Percentiles rank a stretch among this genome's conserved stretches.
These are phyloP conservation scores for Fusarium falciforme DNA, from an alignment of 2,329 filamentous ascomycete genomes.

Conservation along the genomic window DNA sequence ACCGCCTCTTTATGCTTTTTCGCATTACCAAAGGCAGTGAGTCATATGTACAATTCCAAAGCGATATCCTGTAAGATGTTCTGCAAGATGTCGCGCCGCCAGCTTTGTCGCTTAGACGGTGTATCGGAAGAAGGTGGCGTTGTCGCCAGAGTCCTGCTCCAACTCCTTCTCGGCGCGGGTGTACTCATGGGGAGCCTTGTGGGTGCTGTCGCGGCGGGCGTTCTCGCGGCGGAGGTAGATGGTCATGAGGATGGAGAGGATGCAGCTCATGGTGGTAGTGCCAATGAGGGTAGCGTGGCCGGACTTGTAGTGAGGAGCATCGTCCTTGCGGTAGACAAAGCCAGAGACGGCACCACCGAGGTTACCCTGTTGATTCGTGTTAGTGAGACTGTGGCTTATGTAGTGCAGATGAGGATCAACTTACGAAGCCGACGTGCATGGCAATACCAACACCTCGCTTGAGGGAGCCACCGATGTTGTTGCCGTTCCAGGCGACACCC, in stretches of 20 bases:
- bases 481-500: conserved; percentile 69
- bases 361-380: conserved; percentile 48
- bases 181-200: conserved; percentile 61
- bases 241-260: conserved; percentile 66
- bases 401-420: conserved; percentile 17
- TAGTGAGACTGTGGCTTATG: conserved; percentile 22
- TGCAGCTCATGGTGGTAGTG: conserved; percentile 64
- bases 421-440: conserved; percentile 62
- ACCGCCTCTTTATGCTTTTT: conserved; percentile 14
- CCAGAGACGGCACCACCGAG: conserved; percentile 50
- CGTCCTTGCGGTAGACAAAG: conserved; percentile 51
- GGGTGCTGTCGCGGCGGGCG: conserved; percentile 59
- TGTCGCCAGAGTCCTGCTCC: conserved; percentile 67
- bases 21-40: conserved; percentile 17
- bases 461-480: conserved; percentile 66
- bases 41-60: conserved; percentile 37
- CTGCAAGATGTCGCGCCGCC: conserved; percentile 25
- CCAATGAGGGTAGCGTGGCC: conserved; percentile 70
- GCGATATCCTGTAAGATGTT: conserved; percentile 40
- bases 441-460: conserved; percentile 68
- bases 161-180: conserved; percentile 63
- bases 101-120: conserved; percentile 53
- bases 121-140: conserved; percentile 67
- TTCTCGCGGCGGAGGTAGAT: conserved; percentile 69
- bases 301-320: conserved; percentile 65